Conservation (phyloP, 2,329 filamentous ascomycete species). For the Lojkania enalia region DNA sequence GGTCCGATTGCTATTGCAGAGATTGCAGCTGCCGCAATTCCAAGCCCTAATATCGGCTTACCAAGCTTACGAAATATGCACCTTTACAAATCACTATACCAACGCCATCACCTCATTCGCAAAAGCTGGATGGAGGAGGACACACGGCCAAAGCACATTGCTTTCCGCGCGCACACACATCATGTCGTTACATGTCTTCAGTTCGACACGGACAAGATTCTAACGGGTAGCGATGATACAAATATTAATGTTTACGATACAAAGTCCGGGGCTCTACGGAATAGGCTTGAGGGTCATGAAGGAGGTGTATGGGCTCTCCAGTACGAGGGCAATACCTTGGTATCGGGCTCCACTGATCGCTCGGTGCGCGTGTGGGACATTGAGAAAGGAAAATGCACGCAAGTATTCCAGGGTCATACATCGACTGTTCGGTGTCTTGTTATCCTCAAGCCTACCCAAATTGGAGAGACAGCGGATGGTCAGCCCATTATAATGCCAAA, state of each 20-base stretch:
- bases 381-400: conserved; percentile 85
- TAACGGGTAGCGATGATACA: conserved; percentile 96
- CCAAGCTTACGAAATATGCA: conserved; percentile 80
- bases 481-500: conserved; percentile 85
- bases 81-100: conserved; percentile 94
- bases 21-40: conserved; percentile 79
- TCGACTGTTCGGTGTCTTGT: conserved; percentile 95
- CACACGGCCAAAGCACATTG: conserved; percentile 84
- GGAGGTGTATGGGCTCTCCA: conserved; percentile 97
- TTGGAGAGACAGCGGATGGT: conserved; percentile 72
- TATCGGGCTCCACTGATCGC: conserved; percentile 93
- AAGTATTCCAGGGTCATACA: conserved; percentile 96
- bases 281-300: conserved; percentile 87
- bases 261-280: conserved; percentile 83
- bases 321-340: conserved; percentile 91
- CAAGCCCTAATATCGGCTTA: conserved; percentile 78
- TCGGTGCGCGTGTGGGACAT: conserved; percentile 99
- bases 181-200: conserved; percentile 98
- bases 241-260: conserved; percentile 98
- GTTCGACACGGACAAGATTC: conserved; percentile 96
- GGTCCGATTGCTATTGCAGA: conserved; percentile 86
- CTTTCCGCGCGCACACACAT: conserved; percentile 92
- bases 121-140: conserved; percentile 87
- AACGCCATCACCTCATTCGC: conserved; percentile 86
- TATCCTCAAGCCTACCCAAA: conserved; percentile 84